A percentile compares a stretch with the other conserved stretches of the same genome.
Conservation (phyloP, 306 rosid species). For the Mimosa pudica region DNA sequence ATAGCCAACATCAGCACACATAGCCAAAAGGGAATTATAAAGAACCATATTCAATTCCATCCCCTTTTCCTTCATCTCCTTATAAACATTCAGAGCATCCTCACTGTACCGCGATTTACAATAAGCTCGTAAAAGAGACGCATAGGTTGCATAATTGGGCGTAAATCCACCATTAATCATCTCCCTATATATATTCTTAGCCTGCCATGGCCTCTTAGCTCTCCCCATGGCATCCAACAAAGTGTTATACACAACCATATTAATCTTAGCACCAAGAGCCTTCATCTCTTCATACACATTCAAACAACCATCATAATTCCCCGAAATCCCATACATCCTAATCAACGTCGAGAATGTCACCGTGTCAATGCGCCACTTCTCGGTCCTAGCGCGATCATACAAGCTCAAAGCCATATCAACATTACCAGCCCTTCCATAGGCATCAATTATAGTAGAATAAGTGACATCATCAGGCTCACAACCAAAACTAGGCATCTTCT, state of each 20-base stretch:
- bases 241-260: conserved; percentile 58
- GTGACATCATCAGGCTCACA: conserved; percentile 66
- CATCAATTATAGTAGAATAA: conserved; percentile 65
- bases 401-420: conserved; percentile 69
- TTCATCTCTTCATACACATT: conserved; percentile 85
- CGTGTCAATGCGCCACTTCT: conserved; percentile 71
- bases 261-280: conserved; percentile 67
- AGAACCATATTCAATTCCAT: conserved; percentile 61
- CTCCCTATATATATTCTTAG: conserved; percentile 69
- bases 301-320: conserved; percentile 78
- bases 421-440: conserved; percentile 77
- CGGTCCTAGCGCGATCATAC: conserved; percentile 71
- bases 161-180: conserved; percentile 59
- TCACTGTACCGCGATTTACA: conserved; percentile 63
- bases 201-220: conserved; percentile 76
- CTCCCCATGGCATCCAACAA: conserved; percentile 74
- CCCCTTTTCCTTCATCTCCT: conserved; percentile 79
- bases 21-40: conserved; percentile 62
- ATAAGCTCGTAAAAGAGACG: conserved; percentile 71
- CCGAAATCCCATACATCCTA: conserved; percentile 64
- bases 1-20: conserved; percentile 82
- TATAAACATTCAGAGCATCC: conserved; percentile 70
- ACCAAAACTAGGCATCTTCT: conserved; percentile 65
- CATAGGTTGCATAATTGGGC: conserved; percentile 69
- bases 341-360: conserved; percentile 67